Evolutionary conservation across 305 asterid species (phyloP).

Genomic region (Rubia balearica): DNA sequence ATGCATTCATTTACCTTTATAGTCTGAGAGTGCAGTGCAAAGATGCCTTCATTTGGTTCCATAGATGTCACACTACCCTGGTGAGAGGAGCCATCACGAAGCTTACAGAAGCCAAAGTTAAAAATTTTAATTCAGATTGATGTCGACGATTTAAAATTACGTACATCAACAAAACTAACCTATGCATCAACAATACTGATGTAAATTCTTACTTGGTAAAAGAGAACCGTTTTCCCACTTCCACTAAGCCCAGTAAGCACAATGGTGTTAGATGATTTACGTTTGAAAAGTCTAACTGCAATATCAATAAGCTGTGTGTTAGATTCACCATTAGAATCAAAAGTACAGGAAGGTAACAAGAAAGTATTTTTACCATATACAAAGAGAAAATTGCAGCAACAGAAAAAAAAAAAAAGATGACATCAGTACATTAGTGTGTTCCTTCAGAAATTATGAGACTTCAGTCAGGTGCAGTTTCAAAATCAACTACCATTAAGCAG

Average conservation of each 20-base stretch:
- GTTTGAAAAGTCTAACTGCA: slow-evolving; percentile 60
- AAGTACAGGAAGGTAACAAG: not conserved
- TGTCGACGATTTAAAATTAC: slow-evolving; percentile 6
- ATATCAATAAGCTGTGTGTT: slow-evolving; percentile 8
- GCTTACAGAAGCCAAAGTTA: slow-evolving; percentile 31
- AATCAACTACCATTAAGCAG: not conserved
- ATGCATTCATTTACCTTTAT: slow-evolving; percentile 41
- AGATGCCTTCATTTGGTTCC: slow-evolving; percentile 72
- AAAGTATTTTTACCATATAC: not conserved
- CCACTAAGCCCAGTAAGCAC: slow-evolving; percentile 80
- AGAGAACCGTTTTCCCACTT: slow-evolving; percentile 72
- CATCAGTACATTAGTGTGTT: not conserved
- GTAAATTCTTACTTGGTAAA: slow-evolving; percentile 47
- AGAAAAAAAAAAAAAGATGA: not conserved
- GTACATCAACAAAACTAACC: not conserved
- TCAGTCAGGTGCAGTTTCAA: not conserved
- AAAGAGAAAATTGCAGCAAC: not conserved
- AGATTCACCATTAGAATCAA: not conserved
- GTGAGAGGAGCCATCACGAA: slow-evolving; percentile 77
- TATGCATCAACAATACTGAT: not conserved
- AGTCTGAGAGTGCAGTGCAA: slow-evolving; percentile 54
- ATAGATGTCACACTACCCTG: slow-evolving; percentile 74
- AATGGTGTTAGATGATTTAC: slow-evolving; percentile 48
- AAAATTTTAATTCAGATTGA: slow-evolving; percentile 6
- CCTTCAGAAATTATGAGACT: not conserved